Base-by-base conservation (phyloP, 179 eudicot genomes). In the Nepenthes alata region DNA sequence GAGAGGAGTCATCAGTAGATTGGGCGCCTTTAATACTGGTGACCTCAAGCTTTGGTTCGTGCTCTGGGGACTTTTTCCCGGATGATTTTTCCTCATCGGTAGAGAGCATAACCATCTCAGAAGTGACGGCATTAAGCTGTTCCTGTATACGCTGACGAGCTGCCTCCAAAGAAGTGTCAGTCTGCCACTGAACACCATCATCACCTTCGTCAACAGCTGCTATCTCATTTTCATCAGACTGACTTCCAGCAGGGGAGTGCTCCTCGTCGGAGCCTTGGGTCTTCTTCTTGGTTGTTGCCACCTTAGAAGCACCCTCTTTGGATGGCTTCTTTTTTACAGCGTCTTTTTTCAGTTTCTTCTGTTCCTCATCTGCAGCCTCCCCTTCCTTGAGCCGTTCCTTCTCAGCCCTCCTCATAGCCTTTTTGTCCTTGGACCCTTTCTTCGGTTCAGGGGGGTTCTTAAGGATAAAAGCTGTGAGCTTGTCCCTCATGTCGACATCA, bases 401-500 rank as follows among this genome's bases (percentile, higher is more conserved):
- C 70, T 88, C 89, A n/a, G 96, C 93, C 73, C 84, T 72, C 64
- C 96, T 76, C 87, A 85, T 41, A 41, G 45, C 89, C 70, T 88
- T 88, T 73, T 88, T 86, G 63, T 88, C 93, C 74, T 86, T 88
- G 0, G 79, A 60, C 1, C 79, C 78, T 57, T 86, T 88, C 74
- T 86, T 86, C 11, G 67, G 51, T 45, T 82, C 91, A 11, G 95
- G 96, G 0, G 96, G 96, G 41, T 89, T 84, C 79, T 89, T 89
- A 16, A 89, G 47, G 50, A 89, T 89, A 60, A 86, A 89, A 5
- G 96, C 68, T 2, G 91, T 84, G 63, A 89, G 87, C 65, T 84
- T 89, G 77, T 84, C 96, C 73, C 91, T 74, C 95, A 86, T 86
- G 57, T 83, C 87, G 59, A 86, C 89, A 72, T 83, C 89, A 53